Evolutionary conservation across 2,329 filamentous ascomycete genomes (phyloP).

Genomic region (Cryoendolithus antarcticus): DNA sequence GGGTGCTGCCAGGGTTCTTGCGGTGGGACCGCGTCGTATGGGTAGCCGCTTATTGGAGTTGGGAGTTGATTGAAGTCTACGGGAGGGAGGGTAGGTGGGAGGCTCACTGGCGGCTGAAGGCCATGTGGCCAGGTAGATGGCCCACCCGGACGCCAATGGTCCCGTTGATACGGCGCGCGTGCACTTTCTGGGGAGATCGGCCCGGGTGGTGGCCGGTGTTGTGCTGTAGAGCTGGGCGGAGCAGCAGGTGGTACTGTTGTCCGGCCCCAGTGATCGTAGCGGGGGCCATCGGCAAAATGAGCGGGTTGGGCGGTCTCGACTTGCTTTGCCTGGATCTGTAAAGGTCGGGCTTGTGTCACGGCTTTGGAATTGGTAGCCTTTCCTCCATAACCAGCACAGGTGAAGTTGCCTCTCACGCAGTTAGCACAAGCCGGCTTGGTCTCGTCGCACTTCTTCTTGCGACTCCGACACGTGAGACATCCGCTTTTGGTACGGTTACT

Average conservation of each 20-base stretch:
- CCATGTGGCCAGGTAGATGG: too few relatives aligned
- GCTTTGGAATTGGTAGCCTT: conserved; percentile 11
- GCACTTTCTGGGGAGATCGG: conserved; percentile 1
- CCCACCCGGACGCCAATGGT: too few relatives aligned
- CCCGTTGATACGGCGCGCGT: too few relatives aligned
- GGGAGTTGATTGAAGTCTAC: conserved; percentile 2
- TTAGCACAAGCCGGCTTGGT: conserved; percentile 86
- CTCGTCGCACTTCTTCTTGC: conserved; percentile 98
- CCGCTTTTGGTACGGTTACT: conserved; percentile 94
- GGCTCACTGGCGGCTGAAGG: too few relatives aligned
- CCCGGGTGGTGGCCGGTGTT: background rate
- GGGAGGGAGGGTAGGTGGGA: background rate
- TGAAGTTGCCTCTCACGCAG: conserved; percentile 77
- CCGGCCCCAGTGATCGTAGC: conserved; percentile 13
- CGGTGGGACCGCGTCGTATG: conserved; percentile 6
- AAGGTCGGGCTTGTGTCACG: conserved; percentile 5
- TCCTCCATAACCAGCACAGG: conserved; percentile 74
- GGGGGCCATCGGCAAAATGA: conserved; percentile 1
- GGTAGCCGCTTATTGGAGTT: background rate
- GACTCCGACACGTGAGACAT: conserved; percentile 77
- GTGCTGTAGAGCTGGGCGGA: background rate
- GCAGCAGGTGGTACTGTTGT: conserved; percentile 1
- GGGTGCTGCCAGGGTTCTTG: conserved; percentile 6
- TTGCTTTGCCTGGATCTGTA: conserved; percentile 8
- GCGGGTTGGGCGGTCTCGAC: conserved; percentile 9